Evolutionary conservation across 306 rosid species (phyloP), one percentile per base, ranked within the genome.

Genomic region (Cajanus cajan): DNA sequence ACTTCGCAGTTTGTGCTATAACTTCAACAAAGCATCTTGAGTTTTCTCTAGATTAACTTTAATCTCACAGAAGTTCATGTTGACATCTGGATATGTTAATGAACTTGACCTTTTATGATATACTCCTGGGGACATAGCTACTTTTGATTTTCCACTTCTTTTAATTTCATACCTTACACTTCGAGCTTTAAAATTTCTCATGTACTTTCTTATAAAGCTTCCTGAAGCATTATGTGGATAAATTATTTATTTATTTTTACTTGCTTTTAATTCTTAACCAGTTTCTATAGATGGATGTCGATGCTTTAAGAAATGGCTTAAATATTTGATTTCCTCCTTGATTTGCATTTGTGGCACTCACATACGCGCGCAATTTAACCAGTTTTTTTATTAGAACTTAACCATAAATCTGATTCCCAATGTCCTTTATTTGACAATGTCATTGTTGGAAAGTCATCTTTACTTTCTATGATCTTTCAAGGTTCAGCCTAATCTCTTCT

Each of bases 21-120:
- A 67, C 40, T 78, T 82, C 73, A 71, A 52, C 54, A 57, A 77
- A 71, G 50, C 43, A 41, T 52, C 25, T 39, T 11, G 9, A 44
- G 54, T 58, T 77, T 76, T 71, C 19, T 48, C 62, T 61, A 14
- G 52, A 51, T 44, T 51, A 22, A 31, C 59, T 59, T 52, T 33
- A 51, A 57, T 31, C 9, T 48, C 28, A 48, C 52, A 22, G 22
- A 67, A 45, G 66, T 68, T 57, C 24, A 52, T 64, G 41, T 41
- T 63, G 78, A 41, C 66, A 19, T 73, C 28, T 39, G 22, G 43
- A 40, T 40, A 22, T 68, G 45, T 33, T 21, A 71, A 40, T 73
- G 61, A 50, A 36, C 74, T 40, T 33, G 71, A 75, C 77, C 63
- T 44, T 81, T 21, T 48, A 19, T 73, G 7, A 21, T 31, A 65